phyloP scores from a whole-genome alignment of 2,329 filamentous ascomycete genomes.

The Drechslerella dactyloides region DNA sequence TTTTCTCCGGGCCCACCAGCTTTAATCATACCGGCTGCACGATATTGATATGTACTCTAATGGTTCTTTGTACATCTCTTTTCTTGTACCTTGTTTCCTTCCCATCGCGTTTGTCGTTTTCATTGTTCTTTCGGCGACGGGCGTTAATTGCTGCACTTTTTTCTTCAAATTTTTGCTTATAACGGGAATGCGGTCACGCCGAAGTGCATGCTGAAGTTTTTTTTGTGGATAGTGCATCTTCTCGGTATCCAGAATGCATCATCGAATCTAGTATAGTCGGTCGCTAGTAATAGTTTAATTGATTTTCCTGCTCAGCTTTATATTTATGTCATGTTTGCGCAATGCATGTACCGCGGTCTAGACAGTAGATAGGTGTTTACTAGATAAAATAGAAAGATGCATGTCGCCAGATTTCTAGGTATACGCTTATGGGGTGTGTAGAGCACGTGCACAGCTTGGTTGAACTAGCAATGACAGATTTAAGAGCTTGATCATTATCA shows the following conservation, averaged over 20 bases:
- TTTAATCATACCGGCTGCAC: conserved; percentile 1
- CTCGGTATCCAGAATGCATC: conserved; percentile 27
- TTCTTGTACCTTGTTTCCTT: no score
- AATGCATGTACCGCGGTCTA: no score
- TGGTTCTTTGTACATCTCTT: conserved; percentile 1
- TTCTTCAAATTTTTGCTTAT: conserved; percentile 7
- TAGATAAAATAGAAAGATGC: no score
- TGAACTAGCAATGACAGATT: no score
- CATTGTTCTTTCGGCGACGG: conserved; percentile 22
- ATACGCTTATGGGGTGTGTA: no score
- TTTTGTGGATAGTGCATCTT: conserved; percentile 25
- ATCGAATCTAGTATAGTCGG: conserved; percentile 17
- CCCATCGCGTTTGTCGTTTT: background rate
- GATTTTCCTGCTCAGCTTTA: background rate
- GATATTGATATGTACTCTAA: conserved; percentile 6
- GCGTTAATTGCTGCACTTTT: conserved; percentile 6
- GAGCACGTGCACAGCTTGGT: no score
- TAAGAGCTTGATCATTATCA: no score
- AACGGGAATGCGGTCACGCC: conserved; percentile 8
- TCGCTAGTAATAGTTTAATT: conserved; percentile 27
- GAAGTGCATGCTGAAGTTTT: conserved; percentile 10
- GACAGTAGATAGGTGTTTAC: no score
- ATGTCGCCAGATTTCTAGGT: no score
- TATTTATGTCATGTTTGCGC: no score
- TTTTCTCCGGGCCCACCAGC: conserved; percentile 1